Conservation (phyloP, 2,329 filamentous ascomycete species). For the Lachnellula hyalina region DNA sequence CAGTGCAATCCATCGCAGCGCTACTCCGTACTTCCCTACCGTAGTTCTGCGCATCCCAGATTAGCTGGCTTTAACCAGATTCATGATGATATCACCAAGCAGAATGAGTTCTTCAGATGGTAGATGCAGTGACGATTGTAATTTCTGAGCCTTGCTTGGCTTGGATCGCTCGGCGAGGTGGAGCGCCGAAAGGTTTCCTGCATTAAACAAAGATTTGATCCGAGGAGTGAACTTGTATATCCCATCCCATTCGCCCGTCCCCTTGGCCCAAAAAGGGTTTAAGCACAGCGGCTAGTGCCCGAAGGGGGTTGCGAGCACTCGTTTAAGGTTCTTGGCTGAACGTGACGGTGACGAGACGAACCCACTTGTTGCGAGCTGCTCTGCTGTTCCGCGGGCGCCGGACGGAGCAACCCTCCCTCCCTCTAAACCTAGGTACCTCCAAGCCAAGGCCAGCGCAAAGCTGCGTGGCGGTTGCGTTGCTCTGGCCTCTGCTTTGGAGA, state of each 20-base stretch:
- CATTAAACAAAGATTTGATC: slow-evolving; percentile 7
- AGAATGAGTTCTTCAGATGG: background rate
- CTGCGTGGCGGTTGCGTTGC: too few species aligned
- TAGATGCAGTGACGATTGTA: background rate
- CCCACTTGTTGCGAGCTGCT: background rate
- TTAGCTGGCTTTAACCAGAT: background rate
- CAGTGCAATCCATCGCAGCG: slow-evolving; percentile 4
- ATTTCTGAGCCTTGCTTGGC: background rate
- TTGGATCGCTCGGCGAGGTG: background rate
- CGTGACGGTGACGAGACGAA: background rate
- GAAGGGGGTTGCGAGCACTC: background rate
- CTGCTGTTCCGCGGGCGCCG: background rate
- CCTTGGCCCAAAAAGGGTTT: background rate
- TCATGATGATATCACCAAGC: background rate
- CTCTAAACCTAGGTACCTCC: too few species aligned
- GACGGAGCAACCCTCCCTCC: background rate
- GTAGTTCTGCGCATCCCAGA: slow-evolving; percentile 1
- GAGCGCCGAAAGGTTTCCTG: slow-evolving; percentile 3
- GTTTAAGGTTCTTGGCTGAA: background rate
- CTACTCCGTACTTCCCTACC: background rate
- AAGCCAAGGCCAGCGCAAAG: background rate
- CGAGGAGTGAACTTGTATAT: background rate
- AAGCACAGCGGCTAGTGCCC: background rate
- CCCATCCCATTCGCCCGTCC: background rate
- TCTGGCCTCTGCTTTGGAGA: background rate